Evolutionary conservation across 139 green algal species (phyloP), one percentile per base, ranked within the genome.

Genomic region (Choricystis sp.): DNA sequence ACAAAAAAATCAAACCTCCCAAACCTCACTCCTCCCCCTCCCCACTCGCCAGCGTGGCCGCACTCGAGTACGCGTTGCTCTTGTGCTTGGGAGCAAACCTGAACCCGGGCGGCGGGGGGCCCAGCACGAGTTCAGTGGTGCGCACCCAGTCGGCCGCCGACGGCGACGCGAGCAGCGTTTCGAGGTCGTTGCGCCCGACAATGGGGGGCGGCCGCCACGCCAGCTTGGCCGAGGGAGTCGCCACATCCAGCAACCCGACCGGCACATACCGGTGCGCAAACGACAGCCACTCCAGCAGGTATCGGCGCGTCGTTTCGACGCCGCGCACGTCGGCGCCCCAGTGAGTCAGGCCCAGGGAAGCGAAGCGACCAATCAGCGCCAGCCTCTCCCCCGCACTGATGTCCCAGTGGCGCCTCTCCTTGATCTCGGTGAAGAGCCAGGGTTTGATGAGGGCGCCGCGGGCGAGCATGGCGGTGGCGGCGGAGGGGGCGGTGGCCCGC

Each of bases 391-490:
- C 29, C 14, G 86, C 77, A 56, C 60, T 83, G 71, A 99, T 99
- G 83, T 99, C 92, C 83, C 89, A 96, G 70, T 95, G 75, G 3
- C 92, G 80, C 68, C 81, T 79, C 78, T 99, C 92, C 72, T 91
- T 87, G 64, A 98, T 97, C 69, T 93, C 88, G 2, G 86, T 92
- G 76, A 97, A 94, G 30, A 99, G 65, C 92, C 93, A 99, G 19
- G 93, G 93, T 16, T 99, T 99, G 73, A 98, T 88, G 2, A 99
- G 80, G n/a, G 88, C 92, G 2, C 83, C 93, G 0, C 93, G 65
- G 0, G 84, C 93, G 2, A 99, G 72, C 88, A 97, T 96, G 69
- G 72, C 83, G 5, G 82, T 89, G 4, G 77, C 78, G 28, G 95
- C 60, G 57, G 61, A 24, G 1, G 62, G 61, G 5, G 16, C 31